Percentiles rank a stretch among this genome's conserved stretches.
Conservation (phyloP, 805 yeast species). For the Starmerella vaccinii region DNA sequence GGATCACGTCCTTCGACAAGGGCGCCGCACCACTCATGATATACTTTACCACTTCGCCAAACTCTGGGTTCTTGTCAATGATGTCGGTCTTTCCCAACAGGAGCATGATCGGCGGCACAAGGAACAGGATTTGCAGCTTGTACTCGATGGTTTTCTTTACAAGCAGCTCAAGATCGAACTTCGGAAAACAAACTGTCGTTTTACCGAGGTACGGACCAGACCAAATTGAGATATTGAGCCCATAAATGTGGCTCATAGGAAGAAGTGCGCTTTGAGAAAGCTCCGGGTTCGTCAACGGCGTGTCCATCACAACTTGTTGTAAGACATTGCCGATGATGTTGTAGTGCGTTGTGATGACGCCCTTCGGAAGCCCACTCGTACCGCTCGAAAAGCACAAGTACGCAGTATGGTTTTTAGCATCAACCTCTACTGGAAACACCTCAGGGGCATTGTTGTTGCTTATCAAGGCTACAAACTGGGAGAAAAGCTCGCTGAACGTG, state of each 20-base stretch:
- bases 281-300: conserved; percentile 25
- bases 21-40: conserved; percentile 39
- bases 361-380: conserved; percentile 61
- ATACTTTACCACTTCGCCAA: conserved; percentile 34
- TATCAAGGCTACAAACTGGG: conserved; percentile 3
- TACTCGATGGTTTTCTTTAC: conserved; percentile 27
- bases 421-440: conserved; percentile 13
- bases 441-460: conserved; percentile 8
- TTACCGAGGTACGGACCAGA: conserved; percentile 21
- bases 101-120: conserved; percentile 37
- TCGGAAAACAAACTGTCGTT: conserved; percentile 25
- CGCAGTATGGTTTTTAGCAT: conserved; percentile 21
- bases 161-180: conserved; percentile 31
- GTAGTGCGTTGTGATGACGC: conserved; percentile 54
- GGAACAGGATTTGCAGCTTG: conserved; percentile 34
- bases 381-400: conserved; percentile 30
- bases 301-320: conserved; percentile 11
- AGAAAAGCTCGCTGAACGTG: conserved; percentile 7
- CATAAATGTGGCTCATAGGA: conserved; percentile 32
- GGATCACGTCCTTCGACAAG: conserved; percentile 27
- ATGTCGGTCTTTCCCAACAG: conserved; percentile 39
- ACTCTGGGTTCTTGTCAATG: conserved; percentile 36
- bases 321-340: conserved; percentile 38
- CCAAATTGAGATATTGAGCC: conserved; percentile 28
- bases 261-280: conserved; percentile 28